These are phyloP conservation scores for Metarhizium album DNA, from an alignment of 2,329 filamentous ascomycete genomes.

Conservation along the genomic window DNA sequence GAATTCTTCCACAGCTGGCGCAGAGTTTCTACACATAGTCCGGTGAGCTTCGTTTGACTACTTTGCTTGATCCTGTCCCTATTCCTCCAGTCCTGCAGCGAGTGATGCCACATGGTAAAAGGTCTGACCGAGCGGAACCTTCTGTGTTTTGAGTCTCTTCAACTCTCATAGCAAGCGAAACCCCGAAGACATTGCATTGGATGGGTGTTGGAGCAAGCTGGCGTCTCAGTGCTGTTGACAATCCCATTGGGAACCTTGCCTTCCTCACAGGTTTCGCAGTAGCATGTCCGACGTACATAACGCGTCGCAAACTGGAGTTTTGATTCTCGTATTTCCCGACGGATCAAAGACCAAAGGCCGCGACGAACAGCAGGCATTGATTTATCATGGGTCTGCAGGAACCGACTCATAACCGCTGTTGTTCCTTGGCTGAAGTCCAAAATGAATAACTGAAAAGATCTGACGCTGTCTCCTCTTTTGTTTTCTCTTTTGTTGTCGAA, in stretches of 20 bases:
- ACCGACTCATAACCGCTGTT: conserved; percentile 35
- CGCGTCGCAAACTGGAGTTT: conserved; percentile 43
- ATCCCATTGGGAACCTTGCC: background rate
- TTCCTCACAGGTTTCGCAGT: background rate
- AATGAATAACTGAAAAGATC: conserved; percentile 63
- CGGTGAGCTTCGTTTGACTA: background rate
- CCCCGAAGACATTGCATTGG: background rate
- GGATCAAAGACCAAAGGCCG: conserved; percentile 48
- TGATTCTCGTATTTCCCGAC: conserved; percentile 32
- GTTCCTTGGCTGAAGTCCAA: conserved; percentile 37
- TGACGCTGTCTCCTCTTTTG: conserved; percentile 35
- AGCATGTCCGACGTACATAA: conserved; percentile 2
- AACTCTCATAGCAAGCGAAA: background rate
- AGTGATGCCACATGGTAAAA: conserved; percentile 55
- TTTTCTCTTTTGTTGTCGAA: conserved; percentile 1
- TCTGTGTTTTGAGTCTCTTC: conserved; percentile 32
- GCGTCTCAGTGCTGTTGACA: background rate
- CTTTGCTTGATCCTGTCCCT: background rate
- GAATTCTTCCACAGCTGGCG: background rate
- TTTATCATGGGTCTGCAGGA: conserved; percentile 4
- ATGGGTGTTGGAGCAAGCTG: background rate
- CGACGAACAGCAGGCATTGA: conserved; percentile 33
- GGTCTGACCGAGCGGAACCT: conserved; percentile 43
- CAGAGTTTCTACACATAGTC: background rate
- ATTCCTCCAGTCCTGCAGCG: conserved; percentile 9